These are phyloP conservation scores for Fereydounia khargensis DNA, from an alignment of 1,284 basidiomycete species.

Conservation along the genomic window DNA sequence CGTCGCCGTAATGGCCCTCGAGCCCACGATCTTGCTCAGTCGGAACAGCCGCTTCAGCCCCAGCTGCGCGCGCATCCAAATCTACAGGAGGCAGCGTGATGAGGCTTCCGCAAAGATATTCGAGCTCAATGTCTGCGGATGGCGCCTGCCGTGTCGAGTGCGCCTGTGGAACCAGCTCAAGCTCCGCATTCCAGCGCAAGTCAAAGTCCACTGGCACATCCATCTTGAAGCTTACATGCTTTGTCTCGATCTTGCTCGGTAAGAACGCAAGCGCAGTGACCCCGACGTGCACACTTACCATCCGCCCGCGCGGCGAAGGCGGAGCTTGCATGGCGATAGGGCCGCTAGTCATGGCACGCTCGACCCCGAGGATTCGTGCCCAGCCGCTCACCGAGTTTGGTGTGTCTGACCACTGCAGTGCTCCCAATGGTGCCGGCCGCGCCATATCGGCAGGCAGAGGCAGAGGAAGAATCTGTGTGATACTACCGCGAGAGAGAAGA, in stretches of 20 bases:
- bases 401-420: conserved; percentile 33
- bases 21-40: not conserved
- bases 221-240: conserved; percentile 15
- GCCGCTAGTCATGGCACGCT: conserved; percentile 14
- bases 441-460: conserved; percentile 22
- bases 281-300: conserved; percentile 19
- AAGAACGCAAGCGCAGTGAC: conserved; percentile 27
- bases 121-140: conserved; percentile 13
- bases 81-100: conserved; percentile 17
- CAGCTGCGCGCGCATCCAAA: conserved; percentile 8
- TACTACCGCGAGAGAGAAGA: conserved; percentile 16
- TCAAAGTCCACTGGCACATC: conserved; percentile 11
- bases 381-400: conserved; percentile 35
- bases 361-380: conserved; percentile 30
- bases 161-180: conserved; percentile 11
- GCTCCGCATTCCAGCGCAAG: conserved; percentile 12
- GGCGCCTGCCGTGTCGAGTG: not conserved
- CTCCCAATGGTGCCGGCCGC: conserved; percentile 12
- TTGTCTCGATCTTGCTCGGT: conserved; percentile 20
- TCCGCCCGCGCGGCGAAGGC: no score
- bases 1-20: conserved; percentile 8
- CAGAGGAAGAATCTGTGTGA: conserved; percentile 28
- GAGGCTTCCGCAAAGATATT: conserved; percentile 30
- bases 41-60: conserved; percentile 14
- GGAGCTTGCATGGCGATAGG: conserved; percentile 5